These are phyloP conservation scores for Lineolata rhizophorae DNA, from an alignment of 495 filamentous ascomycete species.

Conservation along the genomic window DNA sequence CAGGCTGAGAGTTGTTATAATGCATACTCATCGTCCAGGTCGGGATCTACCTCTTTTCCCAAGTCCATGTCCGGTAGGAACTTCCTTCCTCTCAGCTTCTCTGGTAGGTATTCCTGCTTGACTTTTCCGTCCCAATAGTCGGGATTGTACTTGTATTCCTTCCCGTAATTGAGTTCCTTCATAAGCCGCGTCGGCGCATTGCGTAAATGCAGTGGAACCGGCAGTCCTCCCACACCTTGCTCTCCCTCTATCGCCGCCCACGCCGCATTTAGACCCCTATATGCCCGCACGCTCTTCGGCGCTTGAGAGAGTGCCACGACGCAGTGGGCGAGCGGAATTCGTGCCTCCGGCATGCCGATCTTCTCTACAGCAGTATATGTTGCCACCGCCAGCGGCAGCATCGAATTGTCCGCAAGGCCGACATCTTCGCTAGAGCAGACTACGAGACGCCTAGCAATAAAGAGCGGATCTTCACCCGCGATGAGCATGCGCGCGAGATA, in stretches of 20 bases:
- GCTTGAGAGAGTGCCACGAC: constrained; percentile 64
- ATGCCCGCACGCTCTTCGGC: constrained; percentile 69
- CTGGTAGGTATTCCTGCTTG: constrained; percentile 74
- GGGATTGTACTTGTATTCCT: constrained; percentile 91
- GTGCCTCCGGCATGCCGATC: constrained; percentile 82
- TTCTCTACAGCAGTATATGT: constrained; percentile 70
- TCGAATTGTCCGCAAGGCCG: constrained; percentile 69
- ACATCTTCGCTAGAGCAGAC: constrained; percentile 85
- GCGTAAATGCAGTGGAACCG: constrained; percentile 68
- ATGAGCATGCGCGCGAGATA: constrained; percentile 94
- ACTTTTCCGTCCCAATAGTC: constrained; percentile 71
- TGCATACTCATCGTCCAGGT: constrained; percentile 13
- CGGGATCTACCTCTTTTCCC: constrained; percentile 54
- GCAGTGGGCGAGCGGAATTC: constrained; percentile 78
- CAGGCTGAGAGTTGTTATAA: no score
- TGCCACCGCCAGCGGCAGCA: constrained; percentile 66
- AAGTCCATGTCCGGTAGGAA: constrained; percentile 75
- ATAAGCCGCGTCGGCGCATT: constrained; percentile 85
- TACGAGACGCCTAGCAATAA: constrained; percentile 75
- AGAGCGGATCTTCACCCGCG: constrained; percentile 83
- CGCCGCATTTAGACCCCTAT: constrained; percentile 61
- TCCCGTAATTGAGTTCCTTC: constrained; percentile 79
- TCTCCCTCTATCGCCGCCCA: constrained; percentile 55
- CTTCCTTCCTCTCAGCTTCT: constrained; percentile 36
- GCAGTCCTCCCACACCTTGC: no score